phyloP scores from a whole-genome alignment of 2,329 filamentous ascomycete species.

The Beauveria medogensis region DNA sequence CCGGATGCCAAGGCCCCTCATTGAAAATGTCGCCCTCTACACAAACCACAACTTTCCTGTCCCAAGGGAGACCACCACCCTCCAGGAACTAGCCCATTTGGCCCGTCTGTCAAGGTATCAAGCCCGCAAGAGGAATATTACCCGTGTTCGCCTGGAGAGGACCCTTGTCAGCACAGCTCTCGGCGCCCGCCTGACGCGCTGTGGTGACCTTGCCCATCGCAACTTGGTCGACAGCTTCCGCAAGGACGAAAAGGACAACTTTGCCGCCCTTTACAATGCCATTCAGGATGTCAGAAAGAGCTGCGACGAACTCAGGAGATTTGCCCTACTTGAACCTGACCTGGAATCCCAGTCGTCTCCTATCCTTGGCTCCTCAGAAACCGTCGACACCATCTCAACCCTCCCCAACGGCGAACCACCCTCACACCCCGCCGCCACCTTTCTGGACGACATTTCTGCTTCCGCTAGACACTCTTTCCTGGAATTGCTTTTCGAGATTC shows the following conservation, averaged over 20 bases:
- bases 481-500: conserved; percentile 70
- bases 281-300: conserved; percentile 73
- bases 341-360: conserved; percentile 49
- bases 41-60: conserved; percentile 52
- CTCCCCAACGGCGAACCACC: conserved; percentile 28
- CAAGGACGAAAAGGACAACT: conserved; percentile 69
- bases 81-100: conserved; percentile 71
- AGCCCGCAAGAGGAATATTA: conserved; percentile 69
- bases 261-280: conserved; percentile 66
- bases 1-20: conserved; percentile 36
- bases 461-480: conserved; percentile 69
- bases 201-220: conserved; percentile 65
- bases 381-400: conserved; percentile 38
- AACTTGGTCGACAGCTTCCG: conserved; percentile 73
- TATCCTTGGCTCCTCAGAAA: conserved; percentile 38
- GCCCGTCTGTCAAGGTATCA: conserved; percentile 73
- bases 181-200: conserved; percentile 65
- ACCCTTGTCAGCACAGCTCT: conserved; percentile 68
- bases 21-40: conserved; percentile 60
- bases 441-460: conserved; percentile 62
- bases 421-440: conserved; percentile 40
- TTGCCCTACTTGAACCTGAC: conserved; percentile 64
- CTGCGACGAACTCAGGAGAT: conserved; percentile 63
- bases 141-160: conserved; percentile 64
- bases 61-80: conserved; percentile 57